A percentile compares a stretch with the other conserved stretches of the same genome.
Conservation (phyloP, 371 early-diverging fungal genomes). For the Rhizopus microsporus region DNA sequence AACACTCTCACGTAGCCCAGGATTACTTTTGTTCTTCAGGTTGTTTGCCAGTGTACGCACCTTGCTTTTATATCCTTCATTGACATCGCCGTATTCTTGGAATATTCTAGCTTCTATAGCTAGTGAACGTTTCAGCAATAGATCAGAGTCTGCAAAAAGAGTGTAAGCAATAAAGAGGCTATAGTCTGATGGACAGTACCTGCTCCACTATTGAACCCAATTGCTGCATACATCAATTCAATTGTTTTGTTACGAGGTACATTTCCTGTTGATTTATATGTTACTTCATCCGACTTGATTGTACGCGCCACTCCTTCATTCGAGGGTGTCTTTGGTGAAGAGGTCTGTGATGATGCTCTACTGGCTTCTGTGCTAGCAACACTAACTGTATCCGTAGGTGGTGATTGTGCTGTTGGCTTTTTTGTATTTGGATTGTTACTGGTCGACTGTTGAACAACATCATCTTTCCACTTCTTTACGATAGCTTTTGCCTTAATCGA, state of each 20-base stretch:
- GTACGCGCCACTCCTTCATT: slow-evolving; percentile 55
- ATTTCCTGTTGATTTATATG: slow-evolving; percentile 63
- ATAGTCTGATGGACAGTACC: slow-evolving; percentile 42
- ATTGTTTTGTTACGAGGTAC: slow-evolving; percentile 79
- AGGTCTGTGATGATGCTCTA: slow-evolving; percentile 24
- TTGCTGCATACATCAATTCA: slow-evolving; percentile 82
- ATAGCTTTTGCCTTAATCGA: slow-evolving; percentile 65
- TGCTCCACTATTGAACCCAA: slow-evolving; percentile 71
- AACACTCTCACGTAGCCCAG: slow-evolving; percentile 73
- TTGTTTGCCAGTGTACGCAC: slow-evolving; percentile 84
- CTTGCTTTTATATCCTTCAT: slow-evolving; percentile 73
- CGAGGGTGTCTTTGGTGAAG: slow-evolving; percentile 28
- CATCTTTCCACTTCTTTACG: slow-evolving; percentile 83
- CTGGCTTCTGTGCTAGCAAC: neutral
- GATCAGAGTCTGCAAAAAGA: slow-evolving; percentile 54
- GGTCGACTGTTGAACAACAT: slow-evolving; percentile 44
- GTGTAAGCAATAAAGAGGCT: neutral
- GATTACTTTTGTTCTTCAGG: slow-evolving; percentile 82
- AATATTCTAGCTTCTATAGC: slow-evolving; percentile 73
- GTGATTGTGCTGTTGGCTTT: neutral
- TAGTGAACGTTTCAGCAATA: slow-evolving; percentile 61
- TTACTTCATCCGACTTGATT: slow-evolving; percentile 64
- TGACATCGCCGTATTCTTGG: slow-evolving; percentile 46
- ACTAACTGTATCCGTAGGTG: neutral
- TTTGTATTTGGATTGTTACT: slow-evolving; percentile 3